Evolutionary conservation across 2,329 filamentous ascomycete species (phyloP).

Genomic region (Dothideomycetes sp.): DNA sequence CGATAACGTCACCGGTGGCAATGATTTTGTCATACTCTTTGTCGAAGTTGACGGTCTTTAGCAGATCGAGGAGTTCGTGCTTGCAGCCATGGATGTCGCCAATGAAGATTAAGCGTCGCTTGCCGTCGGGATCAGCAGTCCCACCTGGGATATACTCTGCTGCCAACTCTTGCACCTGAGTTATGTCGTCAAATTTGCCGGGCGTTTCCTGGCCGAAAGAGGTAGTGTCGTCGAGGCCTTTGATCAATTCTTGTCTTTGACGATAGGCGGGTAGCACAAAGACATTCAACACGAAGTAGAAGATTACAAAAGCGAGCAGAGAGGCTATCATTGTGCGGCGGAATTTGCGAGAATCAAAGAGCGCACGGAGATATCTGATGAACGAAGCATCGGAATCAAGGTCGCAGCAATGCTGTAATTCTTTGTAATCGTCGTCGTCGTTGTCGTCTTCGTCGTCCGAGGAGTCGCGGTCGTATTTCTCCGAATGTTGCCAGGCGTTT

Average conservation of each 20-base stretch:
- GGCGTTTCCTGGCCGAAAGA: constrained; percentile 22
- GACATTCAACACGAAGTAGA: constrained; percentile 29
- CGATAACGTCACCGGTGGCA: constrained; percentile 68
- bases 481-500: constrained; percentile 20
- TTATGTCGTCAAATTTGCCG: constrained; percentile 29
- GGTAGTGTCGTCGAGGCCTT: constrained; percentile 24
- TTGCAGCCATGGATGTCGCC: constrained; percentile 92
- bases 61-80: constrained; percentile 50
- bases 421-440: constrained; percentile 13
- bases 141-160: constrained; percentile 26
- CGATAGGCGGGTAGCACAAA: constrained; percentile 30
- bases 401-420: constrained; percentile 23
- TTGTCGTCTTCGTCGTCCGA: constrained; percentile 5
- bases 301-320: constrained; percentile 22
- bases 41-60: constrained; percentile 58
- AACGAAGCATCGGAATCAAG: constrained; percentile 27
- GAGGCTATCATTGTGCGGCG: constrained; percentile 26
- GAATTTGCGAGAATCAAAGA: constrained; percentile 18
- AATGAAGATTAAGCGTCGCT: constrained; percentile 64
- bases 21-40: constrained; percentile 61
- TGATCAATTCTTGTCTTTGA: constrained; percentile 27
- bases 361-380: constrained; percentile 17
- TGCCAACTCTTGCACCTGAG: constrained; percentile 43
- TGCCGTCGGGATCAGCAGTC: constrained; percentile 25
- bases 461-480: constrained; percentile 15